These are phyloP conservation scores for Fusarium gaditjirri DNA, from an alignment of 2,329 filamentous ascomycete species.

Conservation along the genomic window DNA sequence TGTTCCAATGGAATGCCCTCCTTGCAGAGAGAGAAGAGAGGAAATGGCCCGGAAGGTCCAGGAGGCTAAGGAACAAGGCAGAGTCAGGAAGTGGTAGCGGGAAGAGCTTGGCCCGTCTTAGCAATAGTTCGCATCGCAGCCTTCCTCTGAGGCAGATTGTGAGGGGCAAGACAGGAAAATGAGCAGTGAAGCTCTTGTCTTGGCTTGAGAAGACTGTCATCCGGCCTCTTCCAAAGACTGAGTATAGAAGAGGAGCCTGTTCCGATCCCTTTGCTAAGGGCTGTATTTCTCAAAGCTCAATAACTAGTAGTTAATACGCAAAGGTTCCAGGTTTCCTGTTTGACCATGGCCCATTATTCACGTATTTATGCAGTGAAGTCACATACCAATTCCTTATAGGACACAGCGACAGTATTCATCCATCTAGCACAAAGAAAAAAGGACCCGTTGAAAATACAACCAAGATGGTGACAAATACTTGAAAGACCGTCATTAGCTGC, in stretches of 20 bases:
- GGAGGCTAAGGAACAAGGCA: neutral
- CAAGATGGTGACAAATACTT: neutral
- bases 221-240: neutral
- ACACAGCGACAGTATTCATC: fast-evolving
- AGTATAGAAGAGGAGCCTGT: neutral
- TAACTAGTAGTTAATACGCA: no score
- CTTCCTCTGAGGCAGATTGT: fast-evolving
- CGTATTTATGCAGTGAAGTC: fast-evolving
- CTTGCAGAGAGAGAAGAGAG: neutral
- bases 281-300: fast-evolving
- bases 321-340: fast-evolving
- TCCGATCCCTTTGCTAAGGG: fast-evolving
- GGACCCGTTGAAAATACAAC: no score
- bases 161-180: fast-evolving
- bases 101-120: fast-evolving
- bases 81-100: neutral
- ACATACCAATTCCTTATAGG: fast-evolving
- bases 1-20: neutral
- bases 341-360: fast-evolving
- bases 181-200: neutral
- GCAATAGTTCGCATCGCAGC: fast-evolving
- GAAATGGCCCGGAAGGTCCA: neutral
- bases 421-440: no score
- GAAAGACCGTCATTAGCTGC: no score
- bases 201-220: fast-evolving